These are phyloP conservation scores for Saccharum spontaneum DNA, from an alignment of 176 grass and related monocot species.

Conservation along the genomic window DNA sequence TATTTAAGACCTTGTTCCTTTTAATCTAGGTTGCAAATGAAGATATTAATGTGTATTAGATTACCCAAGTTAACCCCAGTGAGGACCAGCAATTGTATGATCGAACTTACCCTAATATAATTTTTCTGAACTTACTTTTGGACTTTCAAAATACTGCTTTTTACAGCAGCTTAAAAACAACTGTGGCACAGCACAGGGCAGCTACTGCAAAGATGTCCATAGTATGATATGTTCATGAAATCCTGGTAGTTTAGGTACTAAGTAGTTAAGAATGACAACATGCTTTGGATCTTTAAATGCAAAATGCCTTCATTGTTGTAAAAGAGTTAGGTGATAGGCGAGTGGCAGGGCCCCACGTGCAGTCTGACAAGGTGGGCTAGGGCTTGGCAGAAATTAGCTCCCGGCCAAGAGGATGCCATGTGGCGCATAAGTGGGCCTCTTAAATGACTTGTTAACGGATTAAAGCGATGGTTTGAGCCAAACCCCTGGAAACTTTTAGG, in stretches of 20 bases:
- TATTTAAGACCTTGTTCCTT: not conserved
- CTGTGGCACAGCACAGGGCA: not conserved
- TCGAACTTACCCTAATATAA: not conserved
- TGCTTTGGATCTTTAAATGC: not conserved
- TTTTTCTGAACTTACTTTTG: not conserved
- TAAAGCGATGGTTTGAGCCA: not conserved
- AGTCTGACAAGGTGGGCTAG: not conserved
- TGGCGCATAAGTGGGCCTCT: not conserved
- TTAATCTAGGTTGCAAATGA: not conserved
- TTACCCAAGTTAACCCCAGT: not conserved
- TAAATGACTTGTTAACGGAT: not conserved
- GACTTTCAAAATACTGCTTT: not conserved
- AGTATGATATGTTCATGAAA: not conserved
- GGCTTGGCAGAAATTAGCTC: not conserved
- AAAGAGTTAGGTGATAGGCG: not conserved
- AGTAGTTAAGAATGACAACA: not conserved
- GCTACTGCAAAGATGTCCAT: not conserved
- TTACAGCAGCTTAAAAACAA: not conserved
- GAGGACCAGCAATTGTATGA: not conserved
- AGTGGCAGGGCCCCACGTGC: not conserved
- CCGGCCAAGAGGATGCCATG: not conserved
- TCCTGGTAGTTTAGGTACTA: not conserved
- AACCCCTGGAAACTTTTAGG: conserved; percentile 3
- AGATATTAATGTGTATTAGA: not conserved
- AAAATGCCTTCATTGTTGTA: not conserved